These are phyloP conservation scores for Arthrocladium fulminans DNA, from an alignment of 2,329 filamentous ascomycete genomes.

Conservation along the genomic window DNA sequence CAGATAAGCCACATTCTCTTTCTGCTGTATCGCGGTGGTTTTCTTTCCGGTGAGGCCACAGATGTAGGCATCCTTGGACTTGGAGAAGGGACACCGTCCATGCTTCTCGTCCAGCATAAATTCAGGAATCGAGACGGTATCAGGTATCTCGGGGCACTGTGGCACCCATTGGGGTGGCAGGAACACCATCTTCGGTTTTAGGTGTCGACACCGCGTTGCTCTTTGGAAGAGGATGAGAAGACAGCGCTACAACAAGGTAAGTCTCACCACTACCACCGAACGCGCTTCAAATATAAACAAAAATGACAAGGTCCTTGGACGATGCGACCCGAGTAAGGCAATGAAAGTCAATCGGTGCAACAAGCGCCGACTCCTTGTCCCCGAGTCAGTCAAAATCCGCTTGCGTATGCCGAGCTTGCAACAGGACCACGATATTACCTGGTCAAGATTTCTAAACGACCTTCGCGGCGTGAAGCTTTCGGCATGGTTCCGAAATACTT, in stretches of 20 bases:
- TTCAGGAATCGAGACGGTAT: constrained; percentile 63
- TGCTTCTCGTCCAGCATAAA: constrained; percentile 68
- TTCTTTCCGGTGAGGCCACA: constrained; percentile 65
- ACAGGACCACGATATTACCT: neutral
- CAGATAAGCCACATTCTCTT: constrained; percentile 56
- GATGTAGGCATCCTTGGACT: constrained; percentile 63
- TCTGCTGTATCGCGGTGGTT: constrained; percentile 55
- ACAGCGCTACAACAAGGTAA: neutral
- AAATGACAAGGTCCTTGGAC: neutral
- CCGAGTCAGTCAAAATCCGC: neutral
- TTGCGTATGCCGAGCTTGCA: neutral
- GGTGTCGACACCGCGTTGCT: no score
- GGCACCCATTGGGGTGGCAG: constrained; percentile 32
- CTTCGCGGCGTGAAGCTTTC: no score
- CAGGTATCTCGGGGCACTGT: constrained; percentile 51
- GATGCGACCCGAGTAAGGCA: neutral
- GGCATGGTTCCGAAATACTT: no score
- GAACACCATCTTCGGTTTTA: constrained; percentile 39
- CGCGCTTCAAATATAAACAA: neutral
- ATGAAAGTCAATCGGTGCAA: neutral
- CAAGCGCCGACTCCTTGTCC: no score
- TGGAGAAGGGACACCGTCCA: constrained; percentile 54
- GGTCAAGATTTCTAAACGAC: neutral
- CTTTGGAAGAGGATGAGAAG: neutral
- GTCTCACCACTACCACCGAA: no score